Base-by-base conservation (phyloP, 2,329 filamentous ascomycete genomes). In the Pestalotiopsis sp. region DNA sequence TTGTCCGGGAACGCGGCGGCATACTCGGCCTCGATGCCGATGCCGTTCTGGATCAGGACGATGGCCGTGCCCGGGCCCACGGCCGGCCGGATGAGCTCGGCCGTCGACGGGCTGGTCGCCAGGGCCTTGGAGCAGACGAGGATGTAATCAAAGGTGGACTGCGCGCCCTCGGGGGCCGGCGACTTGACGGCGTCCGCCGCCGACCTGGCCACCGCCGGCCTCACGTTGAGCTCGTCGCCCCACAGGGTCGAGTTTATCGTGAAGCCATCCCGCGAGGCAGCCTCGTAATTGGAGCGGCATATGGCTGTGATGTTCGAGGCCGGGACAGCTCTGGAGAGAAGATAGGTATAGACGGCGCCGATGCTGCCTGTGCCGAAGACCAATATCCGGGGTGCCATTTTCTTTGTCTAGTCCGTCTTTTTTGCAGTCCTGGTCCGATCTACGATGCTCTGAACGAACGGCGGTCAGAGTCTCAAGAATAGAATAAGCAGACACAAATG, bases 11-110 rank as follows among this genome's bases (percentile, higher is more conserved):
- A 89, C 4, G 78, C 75, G 0, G 69, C 67, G 0, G 74, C 74
- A 67, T 86, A 87, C 65, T 85, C 83, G 3, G 83, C 79, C 74
- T 90, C 87, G 69, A 89, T 86, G 7, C 79, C 82, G 65, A 89
- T 83, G 14, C 87, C 87, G 71, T 89, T 90, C 72, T 90, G 87
- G 39, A 88, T 77, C 6, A 90, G 80, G n/a, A 86, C 85, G 57
- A 89, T 84, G 5, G 81, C 79, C 0, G 86, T 88, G 14, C 41
- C 69, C 9, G 66, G 71, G 14, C 69, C 68, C 12, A 78, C 70
- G 2, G 74, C 77, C 1, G 77, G 77, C n/a, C 58, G 65, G 69
- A 79, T 73, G 55, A 77, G 61, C 66, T 76, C 73, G 4, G 76
- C 72, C 13, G 69, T 72, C 4, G 75, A 74, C 2, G 76, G 75